Base-by-base conservation (phyloP, 306 rosid species). In the Rosa rugosa region DNA sequence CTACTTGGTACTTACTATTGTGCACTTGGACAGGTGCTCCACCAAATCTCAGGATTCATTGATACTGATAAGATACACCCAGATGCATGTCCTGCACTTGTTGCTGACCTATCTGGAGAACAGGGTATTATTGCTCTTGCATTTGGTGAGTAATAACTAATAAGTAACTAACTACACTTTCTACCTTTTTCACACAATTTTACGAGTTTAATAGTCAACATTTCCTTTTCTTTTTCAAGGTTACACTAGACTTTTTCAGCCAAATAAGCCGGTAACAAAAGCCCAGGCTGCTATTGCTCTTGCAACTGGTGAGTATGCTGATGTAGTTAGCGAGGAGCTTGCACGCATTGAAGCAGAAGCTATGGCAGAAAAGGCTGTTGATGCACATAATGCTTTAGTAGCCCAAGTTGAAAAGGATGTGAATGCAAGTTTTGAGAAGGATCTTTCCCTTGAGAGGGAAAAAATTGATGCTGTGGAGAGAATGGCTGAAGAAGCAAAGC, bases 251-350 rank as follows among this genome's bases (percentile, higher is more conserved):
- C 84, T 93, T 51, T 96, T 96, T 86, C 99, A 93, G 87, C 97
- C 98, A 7, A 87, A 85, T 75, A 96, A 96, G 82, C 98, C 99
- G 8, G 99, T 96, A 68, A 96, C 98, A 40, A 96, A 96, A 81
- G 93, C 94, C 80, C 99, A 96, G 88, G 98, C 98, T 66, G 98
- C 99, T 74, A 81, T 96, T 83, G 99, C 98, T 77, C 96, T 96
- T 80, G 94, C 98, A 66, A 91, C 92, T 5, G 97, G 99, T n/a
- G 98, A 96, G 86, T 92, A 95, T 75, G 89, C 97, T 76, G 99
- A 96, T 69, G 71, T 78, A 6, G 98, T 96, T 64, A 88, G 91
- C 44, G 99, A 96, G 86, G 99, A 96, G 88, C 96, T 96, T 83
- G 90, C 98, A 75, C 97, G 98, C 77, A 96, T 96, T 69, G 98